Percentiles rank a stretch among this genome's conserved stretches.
Conservation (phyloP, 164 flowering plant genomes). For the Magnolia sinica region DNA sequence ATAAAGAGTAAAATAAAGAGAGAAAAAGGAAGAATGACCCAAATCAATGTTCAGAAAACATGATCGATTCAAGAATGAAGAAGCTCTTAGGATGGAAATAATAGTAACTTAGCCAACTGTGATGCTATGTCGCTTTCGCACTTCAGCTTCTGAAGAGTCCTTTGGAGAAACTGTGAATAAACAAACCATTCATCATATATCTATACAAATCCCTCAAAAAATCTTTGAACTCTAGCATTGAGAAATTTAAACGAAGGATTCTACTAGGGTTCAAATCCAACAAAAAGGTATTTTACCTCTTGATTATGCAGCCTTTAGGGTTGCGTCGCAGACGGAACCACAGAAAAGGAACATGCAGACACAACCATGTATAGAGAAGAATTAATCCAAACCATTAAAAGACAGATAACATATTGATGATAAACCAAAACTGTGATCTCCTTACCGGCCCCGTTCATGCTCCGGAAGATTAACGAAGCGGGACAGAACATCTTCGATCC, state of each 20-base stretch:
- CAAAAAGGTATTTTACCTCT: conserved; percentile 7
- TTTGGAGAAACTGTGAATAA: conserved; percentile 35
- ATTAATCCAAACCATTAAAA: not conserved
- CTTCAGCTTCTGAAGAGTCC: conserved; percentile 40
- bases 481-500: conserved; percentile 52
- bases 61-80: no score
- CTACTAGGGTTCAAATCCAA: not conserved
- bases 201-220: not conserved
- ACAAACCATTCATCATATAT: not conserved
- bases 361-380: not conserved
- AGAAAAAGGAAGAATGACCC: not conserved
- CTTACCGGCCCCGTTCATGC: conserved; percentile 55
- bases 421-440: not conserved
- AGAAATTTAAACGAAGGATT: not conserved
- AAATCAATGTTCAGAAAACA: not conserved
- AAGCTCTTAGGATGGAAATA: not conserved
- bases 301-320: conserved; percentile 31
- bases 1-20: not conserved
- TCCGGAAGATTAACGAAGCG: conserved; percentile 48
- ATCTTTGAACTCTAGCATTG: not conserved
- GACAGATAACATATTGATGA: not conserved
- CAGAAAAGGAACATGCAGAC: not conserved
- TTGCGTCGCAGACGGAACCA: conserved; percentile 24
- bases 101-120: conserved; percentile 37
- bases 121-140: conserved; percentile 41